Percentiles rank a stretch among this genome's conserved stretches.
These are phyloP conservation scores for Metarhizium robertsii DNA, from an alignment of 2,329 filamentous ascomycete genomes.

Conservation along the genomic window DNA sequence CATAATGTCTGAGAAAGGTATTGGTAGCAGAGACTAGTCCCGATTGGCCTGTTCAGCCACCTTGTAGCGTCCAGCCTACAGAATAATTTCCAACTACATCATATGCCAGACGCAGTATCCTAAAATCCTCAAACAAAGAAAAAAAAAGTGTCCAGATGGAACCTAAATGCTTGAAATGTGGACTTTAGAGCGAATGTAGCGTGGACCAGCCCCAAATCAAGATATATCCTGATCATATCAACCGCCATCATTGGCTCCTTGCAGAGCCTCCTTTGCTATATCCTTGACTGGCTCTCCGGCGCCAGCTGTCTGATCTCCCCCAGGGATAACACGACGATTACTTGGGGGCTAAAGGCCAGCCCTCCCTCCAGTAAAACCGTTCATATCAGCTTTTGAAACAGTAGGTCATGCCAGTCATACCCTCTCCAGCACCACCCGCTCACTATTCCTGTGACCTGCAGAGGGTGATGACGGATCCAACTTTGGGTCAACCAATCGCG, in stretches of 20 bases:
- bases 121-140: not conserved
- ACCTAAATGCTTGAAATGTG: not conserved
- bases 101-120: not conserved
- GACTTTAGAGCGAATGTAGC: not conserved
- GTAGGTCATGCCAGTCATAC: constrained; percentile 16
- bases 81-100: not conserved
- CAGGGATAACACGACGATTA: not conserved
- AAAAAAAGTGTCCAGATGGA: not conserved
- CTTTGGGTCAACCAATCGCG: constrained; percentile 33
- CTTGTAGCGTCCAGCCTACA: not conserved
- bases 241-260: not conserved
- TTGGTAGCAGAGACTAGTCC: not conserved
- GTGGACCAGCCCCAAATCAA: not conserved
- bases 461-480: constrained; percentile 20
- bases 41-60: not conserved
- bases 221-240: not conserved
- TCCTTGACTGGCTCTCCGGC: not conserved
- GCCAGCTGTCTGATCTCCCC: not conserved
- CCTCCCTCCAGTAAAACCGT: not conserved
- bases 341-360: not conserved
- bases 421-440: constrained; percentile 42
- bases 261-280: not conserved
- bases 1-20: not conserved
- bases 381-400: not conserved
- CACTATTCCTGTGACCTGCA: constrained; percentile 39